Evolutionary conservation across 768 basidiomycete species (phyloP).

Genomic region (Omphalotus guepiniiformis): DNA sequence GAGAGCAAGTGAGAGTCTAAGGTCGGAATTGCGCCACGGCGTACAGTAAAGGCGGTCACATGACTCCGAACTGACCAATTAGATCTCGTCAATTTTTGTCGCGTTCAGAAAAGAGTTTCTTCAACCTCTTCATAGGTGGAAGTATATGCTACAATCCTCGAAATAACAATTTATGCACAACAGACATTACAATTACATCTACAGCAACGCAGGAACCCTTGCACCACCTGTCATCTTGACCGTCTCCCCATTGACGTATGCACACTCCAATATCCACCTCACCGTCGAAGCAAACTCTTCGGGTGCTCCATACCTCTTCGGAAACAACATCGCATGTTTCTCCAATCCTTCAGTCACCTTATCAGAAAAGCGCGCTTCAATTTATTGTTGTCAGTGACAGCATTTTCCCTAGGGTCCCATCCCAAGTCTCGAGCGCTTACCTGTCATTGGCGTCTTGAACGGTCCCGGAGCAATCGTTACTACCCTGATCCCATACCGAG

Average conservation of each 20-base stretch:
- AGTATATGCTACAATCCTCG: too few relatives aligned
- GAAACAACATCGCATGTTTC: constrained; percentile 38
- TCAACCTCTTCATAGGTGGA: too few relatives aligned
- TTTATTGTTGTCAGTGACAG: neutral
- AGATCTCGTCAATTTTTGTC: too few relatives aligned
- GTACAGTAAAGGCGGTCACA: too few relatives aligned
- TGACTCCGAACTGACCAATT: too few relatives aligned
- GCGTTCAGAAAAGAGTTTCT: too few relatives aligned
- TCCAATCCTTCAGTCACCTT: constrained; percentile 35
- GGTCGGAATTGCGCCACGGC: too few relatives aligned
- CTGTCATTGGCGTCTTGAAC: constrained; percentile 45
- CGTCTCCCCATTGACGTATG: constrained; percentile 54
- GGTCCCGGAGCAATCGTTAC: constrained; percentile 54
- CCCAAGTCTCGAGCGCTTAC: too few relatives aligned
- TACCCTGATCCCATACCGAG: constrained; percentile 47
- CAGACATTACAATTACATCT: too few relatives aligned
- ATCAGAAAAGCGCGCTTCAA: constrained; percentile 22
- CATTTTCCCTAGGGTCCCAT: too few relatives aligned
- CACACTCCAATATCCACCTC: constrained; percentile 44
- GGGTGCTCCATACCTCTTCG: constrained; percentile 42
- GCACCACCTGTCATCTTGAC: constrained; percentile 25
- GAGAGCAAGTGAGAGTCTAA: neutral
- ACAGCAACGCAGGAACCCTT: constrained; percentile 13
- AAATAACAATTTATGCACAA: too few relatives aligned
- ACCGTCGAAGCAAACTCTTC: constrained; percentile 50